phyloP scores from a whole-genome alignment of 345 rosid genomes.

The Dipteronia sinensis region DNA sequence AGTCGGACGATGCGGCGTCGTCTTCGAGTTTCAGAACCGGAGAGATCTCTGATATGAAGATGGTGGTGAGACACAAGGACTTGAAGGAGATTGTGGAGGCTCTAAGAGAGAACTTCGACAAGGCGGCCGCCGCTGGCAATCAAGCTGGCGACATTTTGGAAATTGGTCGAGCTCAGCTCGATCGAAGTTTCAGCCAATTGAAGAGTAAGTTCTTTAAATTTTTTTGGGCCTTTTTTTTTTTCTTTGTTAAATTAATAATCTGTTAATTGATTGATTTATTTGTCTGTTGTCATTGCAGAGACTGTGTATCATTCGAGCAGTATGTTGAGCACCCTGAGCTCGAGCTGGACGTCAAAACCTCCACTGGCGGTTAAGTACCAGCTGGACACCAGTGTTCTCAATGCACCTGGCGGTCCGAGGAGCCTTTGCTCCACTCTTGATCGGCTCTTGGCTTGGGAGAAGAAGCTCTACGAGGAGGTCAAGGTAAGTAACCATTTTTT shows the following conservation, averaged over 20 bases:
- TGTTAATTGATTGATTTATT: neutral
- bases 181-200: constrained; percentile 83
- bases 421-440: constrained; percentile 89
- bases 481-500: constrained; percentile 66
- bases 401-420: constrained; percentile 59
- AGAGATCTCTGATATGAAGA: constrained; percentile 61
- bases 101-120: constrained; percentile 74
- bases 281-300: constrained; percentile 42
- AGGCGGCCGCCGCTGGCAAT: constrained; percentile 81
- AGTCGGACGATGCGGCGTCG: constrained; percentile 52
- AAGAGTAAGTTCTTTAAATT: constrained; percentile 55
- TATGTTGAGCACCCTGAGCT: constrained; percentile 82
- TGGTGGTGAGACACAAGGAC: constrained; percentile 93
- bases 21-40: constrained; percentile 54
- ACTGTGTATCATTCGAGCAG: constrained; percentile 96
- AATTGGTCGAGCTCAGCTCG: constrained; percentile 87
- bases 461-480: constrained; percentile 88
- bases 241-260: neutral
- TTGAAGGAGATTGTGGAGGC: constrained; percentile 91
- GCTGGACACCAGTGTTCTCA: constrained; percentile 63
- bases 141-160: constrained; percentile 86
- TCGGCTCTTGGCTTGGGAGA: constrained; percentile 96
- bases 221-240: neutral
- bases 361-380: constrained; percentile 89
- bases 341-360: constrained; percentile 95